Conservation (phyloP, 345 rosid genomes). For the Clarkia xantiana region DNA sequence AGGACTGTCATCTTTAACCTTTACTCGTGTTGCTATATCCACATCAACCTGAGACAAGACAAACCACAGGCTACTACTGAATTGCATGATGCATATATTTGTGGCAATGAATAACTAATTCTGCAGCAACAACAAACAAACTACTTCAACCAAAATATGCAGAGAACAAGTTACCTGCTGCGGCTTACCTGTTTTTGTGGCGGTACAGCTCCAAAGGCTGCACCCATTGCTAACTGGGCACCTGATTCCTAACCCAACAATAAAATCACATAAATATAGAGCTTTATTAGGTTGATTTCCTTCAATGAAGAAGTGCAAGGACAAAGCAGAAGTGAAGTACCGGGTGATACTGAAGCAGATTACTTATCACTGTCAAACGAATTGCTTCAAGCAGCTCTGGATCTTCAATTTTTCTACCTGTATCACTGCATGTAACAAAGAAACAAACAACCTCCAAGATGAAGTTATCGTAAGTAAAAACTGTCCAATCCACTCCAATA, state of each 20-base stretch:
- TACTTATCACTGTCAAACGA: constrained; percentile 87
- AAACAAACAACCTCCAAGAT: constrained; percentile 5
- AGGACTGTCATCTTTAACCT: constrained; percentile 51
- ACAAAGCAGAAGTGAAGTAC: constrained; percentile 20
- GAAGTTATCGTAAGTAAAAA: background rate
- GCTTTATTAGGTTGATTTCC: too few species aligned
- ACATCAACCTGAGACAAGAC: constrained; percentile 63
- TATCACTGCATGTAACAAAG: constrained; percentile 32
- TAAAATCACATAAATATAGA: constrained; percentile 8
- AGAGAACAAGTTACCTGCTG: constrained; percentile 7
- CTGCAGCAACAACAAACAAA: background rate
- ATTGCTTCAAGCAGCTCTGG: constrained; percentile 94
- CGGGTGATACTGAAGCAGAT: constrained; percentile 84
- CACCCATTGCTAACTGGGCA: constrained; percentile 91
- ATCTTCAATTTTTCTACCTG: constrained; percentile 90
- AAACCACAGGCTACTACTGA: background rate
- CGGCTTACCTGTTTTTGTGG: constrained; percentile 44
- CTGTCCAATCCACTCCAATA: background rate
- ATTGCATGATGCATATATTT: background rate
- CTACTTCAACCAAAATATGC: background rate
- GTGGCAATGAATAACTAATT: background rate
- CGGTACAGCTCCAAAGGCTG: constrained; percentile 75
- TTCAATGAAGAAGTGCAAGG: too few species aligned
- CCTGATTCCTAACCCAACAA: constrained; percentile 73
- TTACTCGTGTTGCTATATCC: constrained; percentile 79